Base-by-base conservation (phyloP, 2,329 filamentous ascomycete species). In the Neurospora sp. region DNA sequence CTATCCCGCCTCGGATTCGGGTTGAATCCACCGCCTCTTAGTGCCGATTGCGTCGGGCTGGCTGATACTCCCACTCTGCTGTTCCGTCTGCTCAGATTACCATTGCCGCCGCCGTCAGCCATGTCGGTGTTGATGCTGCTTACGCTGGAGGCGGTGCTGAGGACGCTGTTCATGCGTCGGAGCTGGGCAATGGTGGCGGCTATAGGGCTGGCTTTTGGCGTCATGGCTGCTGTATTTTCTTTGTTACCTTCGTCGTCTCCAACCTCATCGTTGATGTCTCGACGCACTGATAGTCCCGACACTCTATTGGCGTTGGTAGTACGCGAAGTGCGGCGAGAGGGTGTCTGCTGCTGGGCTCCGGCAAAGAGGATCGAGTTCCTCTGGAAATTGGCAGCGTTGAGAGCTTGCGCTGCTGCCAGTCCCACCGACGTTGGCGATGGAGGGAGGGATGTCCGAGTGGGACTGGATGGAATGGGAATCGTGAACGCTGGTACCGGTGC, bases 131-230 rank as follows among this genome's bases (percentile, higher is more conserved):
- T 66, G 65, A 71, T 68, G 36, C 67, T 66, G 65, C n/a, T 46
- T 41, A 67, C 57, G 41, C 70, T 72, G 66, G 74, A 74, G 19
- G 69, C 68, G 39, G 70, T 73, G 73, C 76, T 77, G 72, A 85
- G 74, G 68, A 83, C 78, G 77, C 84, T 87, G 78, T 88, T 87
- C 85, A 87, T 88, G 67, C 85, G 81, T 10, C 86, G 82, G 69
- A 88, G 82, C 76, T 86, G 83, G 19, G 82, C 81, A 38, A 87
- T 82, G 2, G 84, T 81, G 71, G 77, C 84, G 75, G 6, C 67
- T 28, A 72, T 38, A 8, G 69, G 66, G 39, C 66, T 41, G n/a
- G 66, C 37, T 19, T 19, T 38, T 19, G 33, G 65, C 5, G 65
- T 28, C 28, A 28, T 40, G 2, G 19, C 65, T 6, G 67, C 36